Conservation (phyloP, 129 eudicot genomes). For the Flaveria trinervia region DNA sequence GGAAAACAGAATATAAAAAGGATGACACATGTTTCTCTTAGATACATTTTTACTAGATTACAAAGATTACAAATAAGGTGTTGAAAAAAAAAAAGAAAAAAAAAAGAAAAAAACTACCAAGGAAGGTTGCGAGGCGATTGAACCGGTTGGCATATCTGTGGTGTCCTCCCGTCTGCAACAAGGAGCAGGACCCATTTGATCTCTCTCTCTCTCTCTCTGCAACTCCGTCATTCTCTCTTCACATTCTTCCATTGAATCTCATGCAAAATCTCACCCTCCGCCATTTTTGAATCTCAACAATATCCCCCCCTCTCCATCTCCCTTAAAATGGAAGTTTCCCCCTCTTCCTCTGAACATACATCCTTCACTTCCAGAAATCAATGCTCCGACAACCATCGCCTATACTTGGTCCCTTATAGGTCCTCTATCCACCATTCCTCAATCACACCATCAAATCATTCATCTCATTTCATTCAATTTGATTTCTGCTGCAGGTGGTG, state of each 20-base stretch:
- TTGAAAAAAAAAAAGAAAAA: no score
- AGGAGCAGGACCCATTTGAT: no score
- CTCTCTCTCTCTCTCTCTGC: constrained; percentile 35
- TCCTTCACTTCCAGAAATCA: constrained; percentile 35
- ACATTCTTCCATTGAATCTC: constrained; percentile 11
- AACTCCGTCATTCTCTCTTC: constrained; percentile 59
- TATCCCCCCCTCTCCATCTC: not conserved
- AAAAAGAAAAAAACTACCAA: no score
- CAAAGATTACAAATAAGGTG: no score
- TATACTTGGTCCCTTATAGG: constrained; percentile 82
- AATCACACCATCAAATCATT: not conserved
- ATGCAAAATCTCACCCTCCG: constrained; percentile 41
- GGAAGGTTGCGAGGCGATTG: no score
- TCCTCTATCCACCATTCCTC: constrained; percentile 19
- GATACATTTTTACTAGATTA: no score
- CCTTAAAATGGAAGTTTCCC: constrained; percentile 40
- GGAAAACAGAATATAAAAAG: no score
- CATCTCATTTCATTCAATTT: not conserved
- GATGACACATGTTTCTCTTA: no score
- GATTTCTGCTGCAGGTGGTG: constrained; percentile 71
- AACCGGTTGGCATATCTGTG: no score
- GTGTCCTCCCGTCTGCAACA: no score
- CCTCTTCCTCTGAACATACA: constrained; percentile 35
- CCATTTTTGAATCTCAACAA: constrained; percentile 48
- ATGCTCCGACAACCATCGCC: constrained; percentile 53